phyloP scores from a whole-genome alignment of 225 moss, liverwort and hornwort genomes.

The Bryoerythrophyllum caledonicum region DNA sequence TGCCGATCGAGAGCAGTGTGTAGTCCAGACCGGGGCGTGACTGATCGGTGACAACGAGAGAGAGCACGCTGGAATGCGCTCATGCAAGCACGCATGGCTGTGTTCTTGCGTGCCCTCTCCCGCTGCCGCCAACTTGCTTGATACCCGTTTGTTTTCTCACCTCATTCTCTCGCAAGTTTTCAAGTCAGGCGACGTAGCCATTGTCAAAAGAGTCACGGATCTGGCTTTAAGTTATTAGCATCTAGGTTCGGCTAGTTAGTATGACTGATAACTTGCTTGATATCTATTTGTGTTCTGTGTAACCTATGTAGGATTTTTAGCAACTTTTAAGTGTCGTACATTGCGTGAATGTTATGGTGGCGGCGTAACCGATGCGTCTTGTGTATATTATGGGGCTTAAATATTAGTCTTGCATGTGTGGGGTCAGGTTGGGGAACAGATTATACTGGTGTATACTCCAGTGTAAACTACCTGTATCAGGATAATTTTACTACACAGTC shows the following conservation, averaged over 20 bases:
- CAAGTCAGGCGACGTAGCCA: not conserved
- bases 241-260: not conserved
- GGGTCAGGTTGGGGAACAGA: not conserved
- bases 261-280: no score
- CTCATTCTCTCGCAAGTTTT: not conserved
- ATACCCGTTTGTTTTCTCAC: not conserved
- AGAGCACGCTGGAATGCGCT: slow-evolving; percentile 66
- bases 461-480: not conserved
- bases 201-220: not conserved
- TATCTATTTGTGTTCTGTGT: not conserved
- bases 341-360: not conserved
- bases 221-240: not conserved
- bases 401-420: not conserved
- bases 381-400: not conserved
- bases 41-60: slow-evolving; percentile 62
- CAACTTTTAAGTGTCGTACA: not conserved
- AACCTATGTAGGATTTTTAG: not conserved
- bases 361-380: not conserved
- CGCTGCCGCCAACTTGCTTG: slow-evolving; percentile 51
- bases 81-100: slow-evolving; percentile 37
- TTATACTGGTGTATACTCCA: not conserved
- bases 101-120: slow-evolving; percentile 60
- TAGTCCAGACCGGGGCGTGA: not conserved
- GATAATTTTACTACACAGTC: not conserved
- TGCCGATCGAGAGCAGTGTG: not conserved